Conservation (phyloP, 495 filamentous ascomycete genomes). For the Penicillium macrosclerotiorum region DNA sequence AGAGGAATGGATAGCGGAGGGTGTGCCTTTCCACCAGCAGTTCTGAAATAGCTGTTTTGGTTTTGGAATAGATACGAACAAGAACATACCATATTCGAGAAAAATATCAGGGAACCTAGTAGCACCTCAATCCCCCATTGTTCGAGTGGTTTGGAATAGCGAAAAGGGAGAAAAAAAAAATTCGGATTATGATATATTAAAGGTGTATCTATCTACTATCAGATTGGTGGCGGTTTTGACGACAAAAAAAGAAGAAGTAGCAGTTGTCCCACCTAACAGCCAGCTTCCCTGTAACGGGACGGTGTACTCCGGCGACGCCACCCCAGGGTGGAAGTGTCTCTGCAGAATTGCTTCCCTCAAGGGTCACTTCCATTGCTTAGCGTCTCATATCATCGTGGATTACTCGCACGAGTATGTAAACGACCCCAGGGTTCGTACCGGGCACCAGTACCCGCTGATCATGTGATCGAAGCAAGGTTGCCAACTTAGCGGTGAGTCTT, state of each 20-base stretch:
- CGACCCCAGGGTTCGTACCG: constrained; percentile 61
- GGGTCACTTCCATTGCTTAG: constrained; percentile 62
- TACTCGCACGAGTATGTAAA: constrained; percentile 58
- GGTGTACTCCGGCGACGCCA: constrained; percentile 61
- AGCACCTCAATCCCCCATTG: no score
- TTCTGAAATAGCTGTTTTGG: no score
- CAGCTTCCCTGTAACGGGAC: constrained; percentile 43
- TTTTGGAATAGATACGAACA: no score
- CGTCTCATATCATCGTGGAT: constrained; percentile 55
- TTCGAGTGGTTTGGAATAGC: no score
- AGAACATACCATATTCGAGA: no score
- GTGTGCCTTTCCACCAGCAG: no score
- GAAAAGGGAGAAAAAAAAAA: no score
- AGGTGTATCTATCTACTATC: no score
- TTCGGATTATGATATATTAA: no score
- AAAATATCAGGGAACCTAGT: no score
- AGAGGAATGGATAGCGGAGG: no score
- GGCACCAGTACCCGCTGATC: constrained; percentile 52
- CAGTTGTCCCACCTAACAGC: constrained; percentile 42
- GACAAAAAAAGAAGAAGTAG: constrained; percentile 16
- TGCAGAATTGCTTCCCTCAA: constrained; percentile 69
- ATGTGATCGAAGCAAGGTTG: constrained; percentile 41
- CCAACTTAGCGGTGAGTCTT: constrained; percentile 40
- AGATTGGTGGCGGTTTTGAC: no score
- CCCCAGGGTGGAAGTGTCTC: constrained; percentile 57